phyloP scores from a whole-genome alignment of 2,329 filamentous ascomycete species.

The Fusarium xyrophilum region DNA sequence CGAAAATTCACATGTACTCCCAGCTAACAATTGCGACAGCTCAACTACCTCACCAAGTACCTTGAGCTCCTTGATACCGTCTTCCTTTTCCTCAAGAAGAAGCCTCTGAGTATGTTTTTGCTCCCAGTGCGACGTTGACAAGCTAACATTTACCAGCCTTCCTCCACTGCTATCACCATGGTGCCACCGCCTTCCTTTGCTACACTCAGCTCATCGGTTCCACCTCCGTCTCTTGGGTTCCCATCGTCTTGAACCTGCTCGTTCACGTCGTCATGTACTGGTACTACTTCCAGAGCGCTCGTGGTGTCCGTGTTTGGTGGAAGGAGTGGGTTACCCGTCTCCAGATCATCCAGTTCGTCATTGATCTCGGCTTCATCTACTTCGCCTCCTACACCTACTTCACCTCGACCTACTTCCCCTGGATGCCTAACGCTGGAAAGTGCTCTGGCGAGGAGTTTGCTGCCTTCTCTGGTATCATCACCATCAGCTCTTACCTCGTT shows the following conservation, averaged over 20 bases:
- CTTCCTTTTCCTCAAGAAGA: constrained; percentile 99
- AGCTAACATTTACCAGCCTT: constrained; percentile 67
- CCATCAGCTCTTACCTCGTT: constrained; percentile 92
- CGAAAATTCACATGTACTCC: neutral
- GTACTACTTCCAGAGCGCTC: constrained; percentile 99
- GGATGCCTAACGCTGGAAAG: constrained; percentile 81
- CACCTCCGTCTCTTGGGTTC: constrained; percentile 94
- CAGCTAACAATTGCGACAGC: constrained; percentile 56
- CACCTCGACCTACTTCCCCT: constrained; percentile 85
- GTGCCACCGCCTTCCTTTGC: constrained; percentile 94
- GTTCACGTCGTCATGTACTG: constrained; percentile 99
- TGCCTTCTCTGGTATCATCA: constrained; percentile 88
- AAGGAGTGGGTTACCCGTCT: constrained; percentile 99
- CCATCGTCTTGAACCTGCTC: constrained; percentile 88
- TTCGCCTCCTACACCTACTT: constrained; percentile 99
- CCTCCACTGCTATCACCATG: constrained; percentile 99
- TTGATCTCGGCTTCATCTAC: constrained; percentile 98
- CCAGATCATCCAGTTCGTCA: constrained; percentile 96
- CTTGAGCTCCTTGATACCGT: constrained; percentile 93
- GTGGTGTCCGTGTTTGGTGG: constrained; percentile 97
- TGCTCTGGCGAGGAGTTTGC: constrained; percentile 98
- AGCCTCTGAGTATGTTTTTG: constrained; percentile 72
- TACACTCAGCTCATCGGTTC: constrained; percentile 95
- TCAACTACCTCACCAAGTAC: constrained; percentile 99
- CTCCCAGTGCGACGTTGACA: neutral